Base-by-base conservation (phyloP, 1,139 yeast genomes). In the Pichia sorboxylosa region DNA sequence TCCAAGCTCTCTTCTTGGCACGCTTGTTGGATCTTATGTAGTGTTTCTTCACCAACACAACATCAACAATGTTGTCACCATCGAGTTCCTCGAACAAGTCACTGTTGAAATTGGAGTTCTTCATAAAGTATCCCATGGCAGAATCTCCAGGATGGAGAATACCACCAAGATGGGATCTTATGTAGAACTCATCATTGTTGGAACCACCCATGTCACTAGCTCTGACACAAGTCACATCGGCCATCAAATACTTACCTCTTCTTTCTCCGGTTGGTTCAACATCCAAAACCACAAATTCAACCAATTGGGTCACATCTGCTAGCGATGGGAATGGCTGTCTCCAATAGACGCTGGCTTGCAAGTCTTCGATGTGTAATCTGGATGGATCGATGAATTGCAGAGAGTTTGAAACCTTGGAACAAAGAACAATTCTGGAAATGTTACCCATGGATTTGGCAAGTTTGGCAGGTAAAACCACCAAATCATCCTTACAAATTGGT, bases 401-500 rank as follows among this genome's bases (percentile, higher is more conserved):
- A 39, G 82, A 61, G 56, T 83, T 87, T 24, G 93, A 67, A 36
- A 90, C 63, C 49, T 82, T 83, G 32, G 83, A 73, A 62, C 98
- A 90, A 36, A 92, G 57, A 5, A 84, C 96, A 39, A 87, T 62
- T 51, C 83, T 79, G 18, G 87, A 62, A 37, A 90, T 81, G 53
- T 81, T 80, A 41, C 97, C 94, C 62, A 85, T 56, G 11, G 84
- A 70, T 44, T 76, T 73, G 4, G 99, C 98, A 42, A 90, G 57
- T 46, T 75, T 75, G 49, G 74, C 72, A 20, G 98, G 98, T 42
- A 92, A 64, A 29, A 87, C 81, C 21, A 92, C 94, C 46, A 92
- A 68, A 53, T 92, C 98, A 54, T 90, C 99, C 55, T 93, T 79
- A 69, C 98, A 92, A 31, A 92, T 75, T n/a, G 98, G 98, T 2